phyloP scores from a whole-genome alignment of 2,329 filamentous ascomycete species.

The Acephala macrosclerotiorum region DNA sequence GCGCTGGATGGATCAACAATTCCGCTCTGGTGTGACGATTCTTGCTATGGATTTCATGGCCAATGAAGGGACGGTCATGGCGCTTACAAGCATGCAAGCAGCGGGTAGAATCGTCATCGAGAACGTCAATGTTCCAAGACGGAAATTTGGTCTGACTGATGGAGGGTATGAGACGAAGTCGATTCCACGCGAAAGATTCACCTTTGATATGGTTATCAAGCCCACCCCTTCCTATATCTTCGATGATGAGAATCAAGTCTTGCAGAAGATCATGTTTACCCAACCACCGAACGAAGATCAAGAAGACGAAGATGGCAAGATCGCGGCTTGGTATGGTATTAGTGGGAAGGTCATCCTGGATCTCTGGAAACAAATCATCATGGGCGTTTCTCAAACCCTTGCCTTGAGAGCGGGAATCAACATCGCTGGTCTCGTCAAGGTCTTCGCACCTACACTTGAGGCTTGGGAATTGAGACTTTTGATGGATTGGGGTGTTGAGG shows the following conservation, averaged over 20 bases:
- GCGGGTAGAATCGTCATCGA: conserved; percentile 62
- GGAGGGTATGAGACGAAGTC: conserved; percentile 75
- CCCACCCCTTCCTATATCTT: conserved; percentile 66
- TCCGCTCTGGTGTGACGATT: conserved; percentile 26
- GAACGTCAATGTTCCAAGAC: conserved; percentile 62
- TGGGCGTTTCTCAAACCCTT: conserved; percentile 67
- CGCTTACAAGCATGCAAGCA: conserved; percentile 70
- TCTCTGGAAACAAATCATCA: conserved; percentile 70
- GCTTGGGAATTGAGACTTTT: conserved; percentile 67
- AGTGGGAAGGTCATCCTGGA: conserved; percentile 63
- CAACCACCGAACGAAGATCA: conserved; percentile 50
- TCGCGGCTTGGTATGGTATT: conserved; percentile 79
- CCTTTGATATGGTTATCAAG: conserved; percentile 66
- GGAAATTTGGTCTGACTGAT: conserved; percentile 71
- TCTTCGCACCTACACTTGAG: conserved; percentile 66
- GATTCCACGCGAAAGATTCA: conserved; percentile 70
- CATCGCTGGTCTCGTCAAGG: conserved; percentile 58
- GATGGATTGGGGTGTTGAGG: conserved; percentile 62
- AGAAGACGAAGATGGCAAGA: conserved; percentile 47
- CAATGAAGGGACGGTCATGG: conserved; percentile 71
- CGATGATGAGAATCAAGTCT: conserved; percentile 56
- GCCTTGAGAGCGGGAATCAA: conserved; percentile 67
- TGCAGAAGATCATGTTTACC: conserved; percentile 45
- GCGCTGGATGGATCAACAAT: conserved; percentile 61
- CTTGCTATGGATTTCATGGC: conserved; percentile 61